Evolutionary conservation across 352 stramenopile genomes (phyloP), one percentile per base, ranked within the genome.

Genomic region (Pythium rishiriense): DNA sequence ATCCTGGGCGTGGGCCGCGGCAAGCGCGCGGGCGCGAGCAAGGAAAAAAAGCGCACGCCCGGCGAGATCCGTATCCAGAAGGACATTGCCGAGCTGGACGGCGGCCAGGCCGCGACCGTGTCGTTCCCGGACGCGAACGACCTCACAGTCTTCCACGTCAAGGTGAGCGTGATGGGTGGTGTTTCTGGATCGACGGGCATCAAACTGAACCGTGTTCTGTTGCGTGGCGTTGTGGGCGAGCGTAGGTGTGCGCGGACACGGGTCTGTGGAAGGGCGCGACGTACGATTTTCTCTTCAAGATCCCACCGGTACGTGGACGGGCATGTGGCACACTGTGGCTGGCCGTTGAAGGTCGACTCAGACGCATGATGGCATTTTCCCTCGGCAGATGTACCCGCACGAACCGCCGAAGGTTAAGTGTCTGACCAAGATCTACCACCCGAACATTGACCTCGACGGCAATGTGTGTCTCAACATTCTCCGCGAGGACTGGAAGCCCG

Each of bases 51-150:
- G 73, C 91, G 96, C 64, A 98, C 91, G 69, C 97, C 97, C 7
- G 97, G 96, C 69, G 97, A 99, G 79, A 98, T 99, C 78, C 90
- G 97, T 50, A 99, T 99, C 74, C 97, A 99, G 77, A 99, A 99
- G 94, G 87, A 99, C 76, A 99, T 99, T 76, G 94, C 95, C 26
- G 97, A 99, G 73, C 73, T 99, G 43, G 97, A 99, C 69, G 96
- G 96, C 58, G 97, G 97, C 14, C 97, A 98, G 60, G 91, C 98
- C 31, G 97, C 97, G 51, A 94, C 81, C 3, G 96, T 99, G 45
- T 83, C 83, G 47, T 99, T 99, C 78, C 97, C 97, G 6, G 97
- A 99, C 62, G 81, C 95, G 57, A 99, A 99, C 70, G 96, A 99
- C 72, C 82, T 99, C 49, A 99, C 96, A 19, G 68, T 87, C 53